A percentile compares a stretch with the other conserved stretches of the same genome.
Evolutionary conservation across 2,329 filamentous ascomycete genomes (phyloP).

Genomic region (Diplodia seriata): DNA sequence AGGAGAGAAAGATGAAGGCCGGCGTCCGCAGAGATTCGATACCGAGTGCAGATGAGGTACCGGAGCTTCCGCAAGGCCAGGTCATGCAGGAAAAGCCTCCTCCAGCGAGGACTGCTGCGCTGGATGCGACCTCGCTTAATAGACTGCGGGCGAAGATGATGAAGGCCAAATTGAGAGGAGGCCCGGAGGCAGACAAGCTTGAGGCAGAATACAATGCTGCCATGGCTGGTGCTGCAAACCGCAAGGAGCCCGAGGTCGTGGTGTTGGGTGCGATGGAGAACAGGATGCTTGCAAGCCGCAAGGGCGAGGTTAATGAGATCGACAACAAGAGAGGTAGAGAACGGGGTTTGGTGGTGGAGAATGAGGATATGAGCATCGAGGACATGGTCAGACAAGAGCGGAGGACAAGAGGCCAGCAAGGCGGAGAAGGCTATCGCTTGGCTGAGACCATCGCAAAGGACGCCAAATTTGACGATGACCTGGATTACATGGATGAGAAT

Average conservation of each 20-base stretch:
- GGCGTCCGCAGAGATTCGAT: constrained; percentile 53
- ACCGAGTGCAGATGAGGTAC: constrained; percentile 33
- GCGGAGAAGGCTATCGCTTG: constrained; percentile 80
- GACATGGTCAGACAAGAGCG: constrained; percentile 97
- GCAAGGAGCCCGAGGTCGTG: constrained; percentile 70
- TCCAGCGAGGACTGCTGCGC: constrained; percentile 55
- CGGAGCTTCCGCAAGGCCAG: constrained; percentile 59
- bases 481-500: constrained; percentile 98
- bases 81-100: constrained; percentile 63
- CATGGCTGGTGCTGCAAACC: constrained; percentile 62
- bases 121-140: constrained; percentile 85
- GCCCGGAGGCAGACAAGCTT: constrained; percentile 75
- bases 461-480: constrained; percentile 83
- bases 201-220: constrained; percentile 85
- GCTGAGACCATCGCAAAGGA: constrained; percentile 96
- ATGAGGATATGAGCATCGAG: constrained; percentile 93
- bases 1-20: constrained; percentile 72
- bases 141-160: constrained; percentile 91
- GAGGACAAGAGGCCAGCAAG: constrained; percentile 76
- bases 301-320: constrained; percentile 77
- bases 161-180: constrained; percentile 87
- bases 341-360: constrained; percentile 83
- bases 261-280: constrained; percentile 89
- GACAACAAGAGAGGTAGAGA: constrained; percentile 83
- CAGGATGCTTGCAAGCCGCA: constrained; percentile 78